Base-by-base conservation (phyloP, 768 basidiomycete species). In the Boletales sp. region DNA sequence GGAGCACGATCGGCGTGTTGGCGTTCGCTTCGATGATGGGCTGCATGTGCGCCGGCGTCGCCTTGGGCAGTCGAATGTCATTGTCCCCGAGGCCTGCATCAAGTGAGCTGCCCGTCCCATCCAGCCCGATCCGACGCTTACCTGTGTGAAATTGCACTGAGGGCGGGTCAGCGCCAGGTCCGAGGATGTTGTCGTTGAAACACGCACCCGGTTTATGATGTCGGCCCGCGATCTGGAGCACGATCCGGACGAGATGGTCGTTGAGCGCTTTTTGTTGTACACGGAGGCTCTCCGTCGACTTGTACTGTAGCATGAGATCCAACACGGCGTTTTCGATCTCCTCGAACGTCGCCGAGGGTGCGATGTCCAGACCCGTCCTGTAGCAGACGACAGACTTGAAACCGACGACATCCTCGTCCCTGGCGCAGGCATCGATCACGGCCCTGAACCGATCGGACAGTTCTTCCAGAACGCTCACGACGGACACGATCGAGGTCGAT, bases 121-220 rank as follows among this genome's bases (percentile, higher is more conserved):
- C 10, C 31, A 2, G 33, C 19, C 10, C 19, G 17, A 4, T 10
- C 4, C 17, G 34, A 34, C 15, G 25, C 52, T 46, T 39, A 64
- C 66, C 89, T 8, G 86, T 90, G 58, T 91, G 89, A 64, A 90
- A 90, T 71, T 91, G 88, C 18, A 91, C 89, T 90, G 40, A 34
- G 6, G 34, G 15, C 15, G 34, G 15, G 13, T 34, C 34, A 34
- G 34, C 4, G 11, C 34, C 34, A 34, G 12, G 13, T 34, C 34
- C 8, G 34, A 34, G 7, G 11, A 34, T 34, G 33, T n/a, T n/a
- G n/a, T n/a, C n/a, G n/a, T n/a, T n/a, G n/a, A 13, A 15, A 13
- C 3, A 58, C 72, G 15, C 52, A 86, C 88, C 80, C 46, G 89
- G 89, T 56, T 83, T 86, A 8, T 70, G 66, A 53, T 66, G 68